Evolutionary conservation across 2,329 filamentous ascomycete species (phyloP), one percentile per base, ranked within the genome.

Genomic region (Cytospora schulzeri): DNA sequence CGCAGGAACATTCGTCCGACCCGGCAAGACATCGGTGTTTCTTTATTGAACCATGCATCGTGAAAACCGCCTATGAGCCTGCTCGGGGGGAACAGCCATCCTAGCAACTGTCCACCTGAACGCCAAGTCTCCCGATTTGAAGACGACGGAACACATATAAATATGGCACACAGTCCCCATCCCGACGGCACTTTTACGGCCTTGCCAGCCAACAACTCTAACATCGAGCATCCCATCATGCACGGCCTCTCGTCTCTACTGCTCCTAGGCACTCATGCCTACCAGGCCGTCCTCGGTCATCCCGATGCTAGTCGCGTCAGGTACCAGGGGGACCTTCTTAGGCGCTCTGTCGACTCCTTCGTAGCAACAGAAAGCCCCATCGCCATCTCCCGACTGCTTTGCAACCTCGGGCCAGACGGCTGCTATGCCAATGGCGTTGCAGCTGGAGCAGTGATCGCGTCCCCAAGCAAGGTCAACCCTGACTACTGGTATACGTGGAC

Each of bases 401-500:
- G 83, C 76, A 88, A 88, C 70, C 87, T 88, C 67, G 86, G 86
- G 4, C 73, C 83, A 12, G 74, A 73, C 62, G 86, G 86, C 29
- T 83, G 82, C 68, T 75, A 82, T 67, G 79, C 79, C 19, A 65
- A 73, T 12, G 82, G 81, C 2, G 84, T 80, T 5, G 74, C 71
- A 38, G 71, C 80, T 1, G 86, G 86, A 3, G 71, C 83, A 38
- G 83, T 88, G 19, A 76, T 88, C 70, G 86, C 86, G 19, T 83
- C 81, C 51, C 86, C 86, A 4, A 83, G 81, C 67, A 83, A 76
- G 41, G 68, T 69, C 19, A 76, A 83, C 58, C 86, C 86, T 6
- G 78, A 86, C 70, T 88, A 93, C 75, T 93, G 84, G 72, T 93
- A 87, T 72, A 92, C 89, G 1, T 94, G 91, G 91, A 92, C 88